Base-by-base conservation (phyloP, 2,329 filamentous ascomycete species). In the Aspergillus pseudonomiae region DNA sequence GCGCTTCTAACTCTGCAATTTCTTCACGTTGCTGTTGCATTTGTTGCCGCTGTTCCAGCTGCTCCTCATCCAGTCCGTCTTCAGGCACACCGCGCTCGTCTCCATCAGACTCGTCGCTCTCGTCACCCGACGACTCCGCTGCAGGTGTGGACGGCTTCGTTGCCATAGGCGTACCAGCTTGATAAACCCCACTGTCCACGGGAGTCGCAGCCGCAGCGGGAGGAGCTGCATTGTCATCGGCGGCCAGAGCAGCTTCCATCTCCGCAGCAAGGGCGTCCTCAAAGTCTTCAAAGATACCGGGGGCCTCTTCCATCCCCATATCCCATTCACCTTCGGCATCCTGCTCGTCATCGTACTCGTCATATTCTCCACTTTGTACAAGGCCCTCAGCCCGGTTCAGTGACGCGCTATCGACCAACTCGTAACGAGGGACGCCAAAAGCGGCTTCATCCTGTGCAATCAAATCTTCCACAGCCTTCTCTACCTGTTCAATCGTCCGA, bases 401-500 rank as follows among this genome's bases (percentile, higher is more conserved):
- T 26, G 80, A 76, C n/a, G 80, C 73, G 39, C 76, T 77, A 64
- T 91, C 87, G 57, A 91, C 80, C 71, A 91, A 82, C 72, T 93
- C 88, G 70, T 86, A 91, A 58, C 82, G 83, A 16, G 89, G 86
- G 19, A 75, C 71, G 26, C 85, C 85, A 2, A 83, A 67, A 5
- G 88, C 86, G 45, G 84, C 83, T 59, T 85, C 83, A 70, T 97
- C 93, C 46, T 89, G 87, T 52, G 85, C 84, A 4, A 96, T 83
- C 39, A 96, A 80, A 52, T 89, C 85, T 67, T 93, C 88, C 39
- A 96, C 92, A 69, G 91, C 87, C 61, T 89, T 87, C 73, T 96
- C 93, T 57, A 94, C 92, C 69, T 92, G 90, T 74, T 94, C 90
- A 66, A 95, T 94, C 67, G 94, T 91, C 64, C 92, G 89, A 62